phyloP scores from a whole-genome alignment of 192 early-diverging fungal genomes.

The Coemansia sp. region DNA sequence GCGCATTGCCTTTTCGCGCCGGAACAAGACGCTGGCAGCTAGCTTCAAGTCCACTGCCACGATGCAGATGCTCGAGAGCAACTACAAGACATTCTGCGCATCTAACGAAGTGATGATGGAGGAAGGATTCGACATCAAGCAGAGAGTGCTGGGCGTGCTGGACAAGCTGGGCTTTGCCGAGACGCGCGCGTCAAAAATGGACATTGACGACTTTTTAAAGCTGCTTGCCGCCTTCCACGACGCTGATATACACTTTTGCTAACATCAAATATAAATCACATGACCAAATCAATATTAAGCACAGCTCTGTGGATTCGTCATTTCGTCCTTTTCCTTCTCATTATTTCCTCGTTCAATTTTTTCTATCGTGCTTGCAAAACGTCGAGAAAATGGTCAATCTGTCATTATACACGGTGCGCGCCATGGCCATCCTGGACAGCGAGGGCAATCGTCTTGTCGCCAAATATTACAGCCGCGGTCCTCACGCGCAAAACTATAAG shows the following conservation, averaged over 20 bases:
- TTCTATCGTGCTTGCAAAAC: not conserved
- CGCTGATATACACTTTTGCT: slow-evolving; percentile 90
- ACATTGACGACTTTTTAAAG: slow-evolving; percentile 92
- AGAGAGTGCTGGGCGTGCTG: slow-evolving; percentile 74
- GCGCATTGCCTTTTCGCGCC: slow-evolving; percentile 89
- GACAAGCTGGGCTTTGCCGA: slow-evolving; percentile 69
- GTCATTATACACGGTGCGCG: slow-evolving; percentile 84
- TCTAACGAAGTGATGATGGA: slow-evolving; percentile 79
- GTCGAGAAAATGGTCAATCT: slow-evolving; percentile 70
- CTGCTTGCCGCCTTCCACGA: slow-evolving; percentile 89
- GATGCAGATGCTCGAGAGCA: slow-evolving; percentile 90
- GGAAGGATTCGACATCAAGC: slow-evolving; percentile 86
- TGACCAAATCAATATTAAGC: not conserved
- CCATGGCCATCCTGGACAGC: slow-evolving; percentile 87
- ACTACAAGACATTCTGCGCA: slow-evolving; percentile 94
- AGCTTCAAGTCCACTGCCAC: slow-evolving; percentile 89
- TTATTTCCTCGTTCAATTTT: not conserved
- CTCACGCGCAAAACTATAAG: slow-evolving; percentile 30
- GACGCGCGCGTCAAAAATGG: slow-evolving; percentile 86
- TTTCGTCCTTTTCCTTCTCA: not conserved
- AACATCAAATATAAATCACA: slow-evolving; percentile 9
- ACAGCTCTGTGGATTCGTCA: not conserved
- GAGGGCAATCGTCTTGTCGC: slow-evolving; percentile 90
- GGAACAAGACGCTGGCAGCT: slow-evolving; percentile 90
- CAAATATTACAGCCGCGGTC: slow-evolving; percentile 80